phyloP scores from a whole-genome alignment of 257 asterid genomes.

The Fraxinus quadrangulata region DNA sequence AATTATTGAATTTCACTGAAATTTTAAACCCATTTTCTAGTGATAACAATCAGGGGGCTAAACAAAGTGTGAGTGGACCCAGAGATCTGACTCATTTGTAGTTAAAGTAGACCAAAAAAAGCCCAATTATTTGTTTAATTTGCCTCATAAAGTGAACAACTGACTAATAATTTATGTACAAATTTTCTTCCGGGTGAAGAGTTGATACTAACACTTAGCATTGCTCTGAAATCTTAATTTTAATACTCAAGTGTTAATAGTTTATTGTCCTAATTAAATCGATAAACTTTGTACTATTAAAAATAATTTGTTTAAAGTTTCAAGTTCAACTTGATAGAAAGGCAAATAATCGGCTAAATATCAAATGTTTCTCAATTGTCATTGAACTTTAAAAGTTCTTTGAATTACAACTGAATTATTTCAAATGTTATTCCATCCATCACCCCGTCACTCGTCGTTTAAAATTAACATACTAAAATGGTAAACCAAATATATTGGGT shows the following conservation, averaged over 20 bases:
- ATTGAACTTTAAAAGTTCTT: background rate
- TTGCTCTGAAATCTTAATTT: background rate
- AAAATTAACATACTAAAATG: too few relatives aligned
- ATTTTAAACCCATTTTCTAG: too few relatives aligned
- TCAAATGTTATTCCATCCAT: too few relatives aligned
- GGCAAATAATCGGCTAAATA: background rate
- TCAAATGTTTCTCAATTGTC: background rate
- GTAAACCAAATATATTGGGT: too few relatives aligned
- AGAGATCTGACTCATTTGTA: constrained; percentile 32
- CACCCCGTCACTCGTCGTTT: too few relatives aligned
- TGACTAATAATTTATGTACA: background rate
- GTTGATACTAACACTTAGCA: background rate
- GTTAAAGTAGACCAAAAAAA: constrained; percentile 28
- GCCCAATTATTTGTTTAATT: constrained; percentile 33
- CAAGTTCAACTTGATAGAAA: background rate
- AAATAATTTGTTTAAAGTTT: background rate
- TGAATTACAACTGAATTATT: background rate
- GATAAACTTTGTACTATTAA: background rate
- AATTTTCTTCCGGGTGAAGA: background rate
- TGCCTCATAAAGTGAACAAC: constrained; percentile 23
- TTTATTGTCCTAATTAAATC: background rate
- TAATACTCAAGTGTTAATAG: background rate
- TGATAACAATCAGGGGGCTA: constrained; percentile 31
- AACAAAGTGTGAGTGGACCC: constrained; percentile 35
- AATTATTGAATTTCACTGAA: too few relatives aligned